These are phyloP conservation scores for Mortierella sp. DNA, from an alignment of 371 early-diverging fungal species.

Conservation along the genomic window DNA sequence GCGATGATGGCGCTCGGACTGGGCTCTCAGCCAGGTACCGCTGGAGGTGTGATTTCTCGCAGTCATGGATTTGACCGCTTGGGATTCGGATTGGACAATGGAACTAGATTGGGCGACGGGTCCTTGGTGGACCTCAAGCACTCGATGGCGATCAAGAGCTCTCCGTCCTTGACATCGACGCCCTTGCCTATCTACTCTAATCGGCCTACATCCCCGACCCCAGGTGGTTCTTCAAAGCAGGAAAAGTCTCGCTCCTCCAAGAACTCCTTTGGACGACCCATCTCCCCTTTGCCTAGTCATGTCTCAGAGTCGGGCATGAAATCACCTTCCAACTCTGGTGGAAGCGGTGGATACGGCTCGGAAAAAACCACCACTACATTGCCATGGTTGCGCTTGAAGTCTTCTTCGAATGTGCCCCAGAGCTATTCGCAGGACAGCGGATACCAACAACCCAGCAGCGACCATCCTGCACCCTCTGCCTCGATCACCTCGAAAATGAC, in stretches of 20 bases:
- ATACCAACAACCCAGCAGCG: conserved; percentile 15
- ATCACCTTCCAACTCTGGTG: conserved; percentile 6
- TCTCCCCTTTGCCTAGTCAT: conserved; percentile 17
- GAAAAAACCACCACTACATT: conserved; percentile 33
- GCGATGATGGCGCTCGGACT: conserved; percentile 47
- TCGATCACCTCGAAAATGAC: conserved; percentile 21
- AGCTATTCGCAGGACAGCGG: conserved; percentile 17
- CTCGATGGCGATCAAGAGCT: conserved; percentile 56
- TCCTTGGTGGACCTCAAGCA: conserved; percentile 26
- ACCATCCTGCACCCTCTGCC: conserved; percentile 17
- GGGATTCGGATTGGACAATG: conserved; percentile 8
- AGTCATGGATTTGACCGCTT: conserved; percentile 9
- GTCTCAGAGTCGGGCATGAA: conserved; percentile 4
- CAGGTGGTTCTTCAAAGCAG: not conserved
- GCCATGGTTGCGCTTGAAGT: conserved; percentile 42
- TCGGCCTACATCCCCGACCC: not conserved
- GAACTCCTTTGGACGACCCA: not conserved
- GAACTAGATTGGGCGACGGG: conserved; percentile 37
- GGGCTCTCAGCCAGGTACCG: conserved; percentile 41
- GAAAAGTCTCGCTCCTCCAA: not conserved
- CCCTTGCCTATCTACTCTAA: conserved; percentile 16
- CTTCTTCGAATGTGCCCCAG: conserved; percentile 11
- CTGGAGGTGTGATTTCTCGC: conserved; percentile 29
- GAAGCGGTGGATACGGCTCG: not conserved
- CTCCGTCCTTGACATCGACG: conserved; percentile 38